A percentile compares a stretch with the other conserved stretches of the same genome.
phyloP scores from a whole-genome alignment of 1,284 basidiomycete species.

The Marasmius fiardii region DNA sequence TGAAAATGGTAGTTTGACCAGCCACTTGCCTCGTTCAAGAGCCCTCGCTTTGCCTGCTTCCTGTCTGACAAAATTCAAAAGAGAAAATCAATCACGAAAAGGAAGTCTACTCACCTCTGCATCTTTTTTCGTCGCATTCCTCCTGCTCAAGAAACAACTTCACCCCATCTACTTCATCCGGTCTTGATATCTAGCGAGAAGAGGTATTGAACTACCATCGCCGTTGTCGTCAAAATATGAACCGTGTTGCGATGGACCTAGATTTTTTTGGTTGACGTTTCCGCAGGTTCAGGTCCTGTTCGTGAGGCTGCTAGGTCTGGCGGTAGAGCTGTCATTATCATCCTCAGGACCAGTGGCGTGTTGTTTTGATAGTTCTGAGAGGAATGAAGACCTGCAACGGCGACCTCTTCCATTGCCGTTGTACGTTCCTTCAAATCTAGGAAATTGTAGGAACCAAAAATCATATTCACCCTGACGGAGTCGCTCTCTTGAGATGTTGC shows the following conservation, averaged over 20 bases:
- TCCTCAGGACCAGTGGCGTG: constrained; percentile 5
- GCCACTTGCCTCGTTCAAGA: constrained; percentile 87
- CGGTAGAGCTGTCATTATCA: constrained; percentile 44
- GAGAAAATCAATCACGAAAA: neutral
- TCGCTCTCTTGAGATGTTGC: constrained; percentile 21
- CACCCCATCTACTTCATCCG: constrained; percentile 54
- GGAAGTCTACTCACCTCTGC: constrained; percentile 44
- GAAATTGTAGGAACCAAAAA: constrained; percentile 28
- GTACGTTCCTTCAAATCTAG: constrained; percentile 15
- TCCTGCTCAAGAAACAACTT: constrained; percentile 80
- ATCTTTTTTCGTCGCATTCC: constrained; percentile 60
- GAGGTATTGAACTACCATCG: constrained; percentile 74
- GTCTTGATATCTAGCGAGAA: constrained; percentile 39
- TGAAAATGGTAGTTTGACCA: constrained; percentile 85
- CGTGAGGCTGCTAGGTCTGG: constrained; percentile 42
- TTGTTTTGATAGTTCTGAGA: constrained; percentile 16
- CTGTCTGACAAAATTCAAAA: constrained; percentile 30
- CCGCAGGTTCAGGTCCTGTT: constrained; percentile 14
- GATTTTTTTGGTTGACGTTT: constrained; percentile 15
- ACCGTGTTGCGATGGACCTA: constrained; percentile 32
- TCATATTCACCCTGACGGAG: constrained; percentile 19
- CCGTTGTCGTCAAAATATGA: constrained; percentile 38
- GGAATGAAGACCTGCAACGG: constrained; percentile 21
- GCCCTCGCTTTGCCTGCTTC: constrained; percentile 73
- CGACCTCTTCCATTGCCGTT: constrained; percentile 16